Conservation (phyloP, 2,329 filamentous ascomycete species). For the Talaromyces rugulosus region DNA sequence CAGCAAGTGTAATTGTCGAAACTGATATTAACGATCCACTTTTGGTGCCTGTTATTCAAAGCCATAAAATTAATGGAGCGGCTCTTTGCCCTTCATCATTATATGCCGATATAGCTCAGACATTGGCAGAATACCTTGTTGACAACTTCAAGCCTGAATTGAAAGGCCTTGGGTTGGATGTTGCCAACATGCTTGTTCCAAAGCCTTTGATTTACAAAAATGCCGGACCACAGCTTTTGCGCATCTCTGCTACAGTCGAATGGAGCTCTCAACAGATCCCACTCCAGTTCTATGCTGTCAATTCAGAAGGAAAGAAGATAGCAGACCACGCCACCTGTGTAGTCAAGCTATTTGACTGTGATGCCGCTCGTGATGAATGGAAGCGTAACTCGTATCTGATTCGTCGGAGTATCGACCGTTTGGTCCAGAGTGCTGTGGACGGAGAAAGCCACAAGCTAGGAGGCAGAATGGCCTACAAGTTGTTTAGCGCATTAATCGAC, state of each 20-base stretch:
- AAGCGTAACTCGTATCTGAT: conserved; percentile 19
- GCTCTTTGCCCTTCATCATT: conserved; percentile 14
- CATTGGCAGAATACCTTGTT: conserved; percentile 20
- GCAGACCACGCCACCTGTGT: conserved; percentile 10
- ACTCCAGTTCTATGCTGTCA: conserved; percentile 34
- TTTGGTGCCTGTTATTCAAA: conserved; percentile 30
- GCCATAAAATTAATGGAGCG: conserved; percentile 29
- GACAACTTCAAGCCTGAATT: conserved; percentile 30
- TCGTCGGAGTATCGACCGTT: conserved; percentile 15
- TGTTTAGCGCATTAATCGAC: conserved; percentile 24
- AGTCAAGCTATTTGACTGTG: conserved; percentile 18
- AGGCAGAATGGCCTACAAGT: conserved; percentile 21
- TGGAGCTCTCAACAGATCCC: conserved; percentile 29
- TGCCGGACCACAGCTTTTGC: conserved; percentile 33
- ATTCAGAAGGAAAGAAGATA: conserved; percentile 30
- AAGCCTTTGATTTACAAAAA: conserved; percentile 55
- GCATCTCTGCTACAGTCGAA: conserved; percentile 31
- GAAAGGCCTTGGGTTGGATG: conserved; percentile 26
- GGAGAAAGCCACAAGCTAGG: conserved; percentile 15
- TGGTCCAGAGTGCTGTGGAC: conserved; percentile 15
- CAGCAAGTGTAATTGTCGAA: conserved; percentile 28
- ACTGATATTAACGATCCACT: conserved; percentile 32
- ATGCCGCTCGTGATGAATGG: conserved; percentile 43
- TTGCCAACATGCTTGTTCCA: conserved; percentile 31
- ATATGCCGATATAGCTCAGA: conserved; percentile 24